These are phyloP conservation scores for Neurospora pannonica DNA, from an alignment of 495 filamentous ascomycete species.

Conservation along the genomic window DNA sequence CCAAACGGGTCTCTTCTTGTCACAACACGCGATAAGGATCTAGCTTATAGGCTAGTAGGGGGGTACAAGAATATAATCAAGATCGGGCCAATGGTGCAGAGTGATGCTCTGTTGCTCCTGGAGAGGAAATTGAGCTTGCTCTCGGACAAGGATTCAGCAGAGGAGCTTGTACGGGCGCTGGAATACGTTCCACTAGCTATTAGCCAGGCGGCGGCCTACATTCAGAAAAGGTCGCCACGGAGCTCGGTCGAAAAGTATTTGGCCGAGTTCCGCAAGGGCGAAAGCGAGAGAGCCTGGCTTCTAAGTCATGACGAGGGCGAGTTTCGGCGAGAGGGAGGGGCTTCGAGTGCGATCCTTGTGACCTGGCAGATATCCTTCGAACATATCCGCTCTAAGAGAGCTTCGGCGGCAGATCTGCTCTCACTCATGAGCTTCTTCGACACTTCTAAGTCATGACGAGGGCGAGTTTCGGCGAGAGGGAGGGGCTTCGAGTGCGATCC, in stretches of 20 bases:
- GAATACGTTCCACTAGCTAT: slow-evolving; percentile 43
- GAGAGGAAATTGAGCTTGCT: slow-evolving; percentile 15
- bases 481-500: neutral
- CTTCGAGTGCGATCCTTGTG: slow-evolving; percentile 8
- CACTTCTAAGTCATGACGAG: slow-evolving; percentile 21
- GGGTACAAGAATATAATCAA: slow-evolving; percentile 7
- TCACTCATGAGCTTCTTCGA: slow-evolving; percentile 38
- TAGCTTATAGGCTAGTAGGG: slow-evolving; percentile 18
- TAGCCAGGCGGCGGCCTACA: slow-evolving; percentile 40
- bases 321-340: slow-evolving; percentile 17
- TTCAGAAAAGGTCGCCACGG: slow-evolving; percentile 18
- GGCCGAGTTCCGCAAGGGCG: slow-evolving; percentile 23
- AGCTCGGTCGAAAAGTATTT: slow-evolving; percentile 28
- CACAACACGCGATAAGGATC: slow-evolving; percentile 19
- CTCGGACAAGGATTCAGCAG: slow-evolving; percentile 7
- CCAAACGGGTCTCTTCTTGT: no score
- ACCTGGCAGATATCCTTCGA: slow-evolving; percentile 29
- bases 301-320: slow-evolving; percentile 19
- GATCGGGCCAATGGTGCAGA: neutral
- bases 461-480: slow-evolving; percentile 22
- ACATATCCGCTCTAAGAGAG: slow-evolving; percentile 10
- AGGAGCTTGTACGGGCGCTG: slow-evolving; percentile 25
- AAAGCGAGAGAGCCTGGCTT: slow-evolving; percentile 20
- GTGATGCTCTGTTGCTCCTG: slow-evolving; percentile 19
- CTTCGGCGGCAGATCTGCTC: slow-evolving; percentile 25